Evolutionary conservation across 2,329 filamentous ascomycete species (phyloP).

Genomic region (Cladobotryum protrusum): DNA sequence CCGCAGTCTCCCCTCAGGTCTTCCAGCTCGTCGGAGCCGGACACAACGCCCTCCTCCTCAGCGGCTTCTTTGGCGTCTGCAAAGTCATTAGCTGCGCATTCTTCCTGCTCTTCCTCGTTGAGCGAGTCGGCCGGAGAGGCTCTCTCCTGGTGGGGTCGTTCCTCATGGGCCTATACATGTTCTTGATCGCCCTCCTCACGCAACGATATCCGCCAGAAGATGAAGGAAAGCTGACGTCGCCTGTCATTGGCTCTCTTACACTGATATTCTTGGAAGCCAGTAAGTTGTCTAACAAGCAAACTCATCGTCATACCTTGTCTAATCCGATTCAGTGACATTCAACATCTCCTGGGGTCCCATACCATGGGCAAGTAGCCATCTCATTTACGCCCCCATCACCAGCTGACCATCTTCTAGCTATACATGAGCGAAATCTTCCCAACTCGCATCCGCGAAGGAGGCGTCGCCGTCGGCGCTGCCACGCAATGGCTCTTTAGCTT

Average conservation of each 20-base stretch:
- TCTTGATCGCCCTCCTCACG: slow-evolving; percentile 44
- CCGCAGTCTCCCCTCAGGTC: slow-evolving; percentile 41
- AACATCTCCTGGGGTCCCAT: slow-evolving; percentile 45
- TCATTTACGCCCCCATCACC: too few species aligned
- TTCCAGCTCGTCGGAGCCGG: slow-evolving; percentile 45
- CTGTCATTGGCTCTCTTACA: slow-evolving; percentile 41
- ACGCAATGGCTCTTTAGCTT: slow-evolving; percentile 50
- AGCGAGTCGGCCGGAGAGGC: slow-evolving; percentile 41
- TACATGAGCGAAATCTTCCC: slow-evolving; percentile 47
- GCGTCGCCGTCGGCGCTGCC: slow-evolving; percentile 42
- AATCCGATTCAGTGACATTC: too few species aligned
- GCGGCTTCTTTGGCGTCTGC: slow-evolving; percentile 46
- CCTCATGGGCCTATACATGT: slow-evolving; percentile 47
- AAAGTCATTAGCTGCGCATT: slow-evolving; percentile 42
- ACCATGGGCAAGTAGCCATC: slow-evolving; percentile 32
- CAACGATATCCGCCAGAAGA: slow-evolving; percentile 35
- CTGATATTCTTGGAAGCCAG: slow-evolving; percentile 46
- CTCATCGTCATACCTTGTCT: too few species aligned
- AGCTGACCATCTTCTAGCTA: too few species aligned
- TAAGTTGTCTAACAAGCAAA: too few species aligned
- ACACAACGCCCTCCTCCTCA: slow-evolving; percentile 40
- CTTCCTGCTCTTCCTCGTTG: slow-evolving; percentile 44
- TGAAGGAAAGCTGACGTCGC: slow-evolving; percentile 24
- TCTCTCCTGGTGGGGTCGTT: slow-evolving; percentile 43
- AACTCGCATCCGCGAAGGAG: slow-evolving; percentile 42